phyloP scores from a whole-genome alignment of 768 basidiomycete species.

The Pisolithus microcarpus region DNA sequence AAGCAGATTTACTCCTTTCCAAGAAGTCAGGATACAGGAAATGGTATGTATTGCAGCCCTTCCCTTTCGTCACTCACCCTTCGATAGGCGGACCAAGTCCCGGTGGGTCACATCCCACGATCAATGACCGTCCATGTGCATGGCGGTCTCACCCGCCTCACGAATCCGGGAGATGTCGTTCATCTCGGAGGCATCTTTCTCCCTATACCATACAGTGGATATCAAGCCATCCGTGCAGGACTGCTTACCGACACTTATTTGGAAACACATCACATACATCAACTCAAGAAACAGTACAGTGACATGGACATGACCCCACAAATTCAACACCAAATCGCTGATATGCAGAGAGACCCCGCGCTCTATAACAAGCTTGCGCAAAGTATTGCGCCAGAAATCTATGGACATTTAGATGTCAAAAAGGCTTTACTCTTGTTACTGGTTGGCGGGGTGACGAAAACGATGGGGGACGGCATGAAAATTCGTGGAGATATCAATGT shows the following conservation, averaged over 20 bases:
- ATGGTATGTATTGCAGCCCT: slow-evolving; percentile 52
- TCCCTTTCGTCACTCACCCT: slow-evolving; percentile 2
- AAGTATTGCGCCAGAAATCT: slow-evolving; percentile 98
- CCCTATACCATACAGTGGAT: slow-evolving; percentile 95
- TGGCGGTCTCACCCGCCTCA: slow-evolving; percentile 79
- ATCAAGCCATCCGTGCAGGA: slow-evolving; percentile 94
- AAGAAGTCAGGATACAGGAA: slow-evolving; percentile 98
- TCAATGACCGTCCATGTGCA: slow-evolving; percentile 97
- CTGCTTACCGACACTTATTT: slow-evolving; percentile 96
- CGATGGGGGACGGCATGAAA: slow-evolving; percentile 96
- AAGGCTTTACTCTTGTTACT: slow-evolving; percentile 88
- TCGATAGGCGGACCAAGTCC: slow-evolving; percentile 90
- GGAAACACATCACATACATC: slow-evolving; percentile 83
- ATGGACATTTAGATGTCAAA: slow-evolving; percentile 95
- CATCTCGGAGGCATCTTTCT: slow-evolving; percentile 96
- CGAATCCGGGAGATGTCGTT: slow-evolving; percentile 95
- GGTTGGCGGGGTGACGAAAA: slow-evolving; percentile 94
- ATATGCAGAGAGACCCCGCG: slow-evolving; percentile 66
- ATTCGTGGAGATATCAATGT: slow-evolving; percentile 97
- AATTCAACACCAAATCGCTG: slow-evolving; percentile 60
- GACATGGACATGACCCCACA: slow-evolving; percentile 91
- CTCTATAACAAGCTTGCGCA: slow-evolving; percentile 83
- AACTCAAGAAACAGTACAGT: slow-evolving; percentile 95
- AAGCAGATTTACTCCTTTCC: slow-evolving; percentile 94
- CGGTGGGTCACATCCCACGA: slow-evolving; percentile 97